phyloP scores from a whole-genome alignment of 2,329 filamentous ascomycete genomes.

The Botrytis squamosa region DNA sequence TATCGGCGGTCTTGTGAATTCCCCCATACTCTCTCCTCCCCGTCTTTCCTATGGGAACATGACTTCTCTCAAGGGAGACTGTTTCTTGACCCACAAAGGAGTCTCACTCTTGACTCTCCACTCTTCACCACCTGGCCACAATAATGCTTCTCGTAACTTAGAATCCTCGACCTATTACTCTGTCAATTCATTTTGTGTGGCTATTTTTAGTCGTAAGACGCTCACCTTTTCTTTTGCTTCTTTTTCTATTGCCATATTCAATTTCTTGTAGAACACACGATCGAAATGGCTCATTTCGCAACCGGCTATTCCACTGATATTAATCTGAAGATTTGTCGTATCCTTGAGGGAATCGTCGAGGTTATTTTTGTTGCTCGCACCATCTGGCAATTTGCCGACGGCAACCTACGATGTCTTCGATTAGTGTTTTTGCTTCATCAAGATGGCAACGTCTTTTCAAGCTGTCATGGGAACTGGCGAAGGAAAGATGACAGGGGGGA shows the following conservation, averaged over 20 bases:
- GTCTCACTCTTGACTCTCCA: not conserved
- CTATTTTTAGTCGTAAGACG: not conserved
- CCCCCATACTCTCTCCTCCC: fast-evolving
- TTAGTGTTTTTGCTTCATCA: not conserved
- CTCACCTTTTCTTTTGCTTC: not conserved
- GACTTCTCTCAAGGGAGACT: not conserved
- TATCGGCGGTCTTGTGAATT: too few species aligned
- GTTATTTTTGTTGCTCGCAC: fast-evolving
- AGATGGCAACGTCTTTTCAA: not conserved
- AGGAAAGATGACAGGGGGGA: not conserved
- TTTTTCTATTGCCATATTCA: too few species aligned
- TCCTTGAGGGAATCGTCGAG: not conserved
- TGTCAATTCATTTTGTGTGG: not conserved
- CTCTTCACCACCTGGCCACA: not conserved
- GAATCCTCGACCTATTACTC: not conserved
- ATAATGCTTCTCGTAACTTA: not conserved
- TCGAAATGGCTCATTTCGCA: not conserved
- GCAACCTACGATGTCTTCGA: not conserved
- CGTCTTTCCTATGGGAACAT: not conserved
- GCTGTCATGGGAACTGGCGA: too few species aligned
- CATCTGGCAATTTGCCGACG: not conserved
- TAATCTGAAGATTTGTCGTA: not conserved
- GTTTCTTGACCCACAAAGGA: not conserved
- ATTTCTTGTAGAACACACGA: not conserved
- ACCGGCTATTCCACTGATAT: too few species aligned